phyloP scores from a whole-genome alignment of 768 basidiomycete genomes.

The Tylopilus sp. region DNA sequence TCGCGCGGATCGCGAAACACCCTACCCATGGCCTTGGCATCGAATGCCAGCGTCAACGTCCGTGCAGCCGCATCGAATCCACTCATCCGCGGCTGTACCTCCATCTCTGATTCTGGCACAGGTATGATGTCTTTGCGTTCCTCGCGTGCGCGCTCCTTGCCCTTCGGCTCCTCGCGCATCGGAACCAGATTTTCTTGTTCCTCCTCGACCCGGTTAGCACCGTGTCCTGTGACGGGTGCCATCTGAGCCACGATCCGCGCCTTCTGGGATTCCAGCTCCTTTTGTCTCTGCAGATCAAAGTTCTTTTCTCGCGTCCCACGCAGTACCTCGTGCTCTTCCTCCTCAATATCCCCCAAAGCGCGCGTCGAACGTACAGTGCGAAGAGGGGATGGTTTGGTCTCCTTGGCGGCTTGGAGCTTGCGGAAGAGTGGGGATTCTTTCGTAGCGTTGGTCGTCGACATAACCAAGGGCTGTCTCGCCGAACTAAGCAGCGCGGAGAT shows the following conservation, averaged over 20 bases:
- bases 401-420: slow-evolving; percentile 55
- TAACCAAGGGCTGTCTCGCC: slow-evolving; percentile 82
- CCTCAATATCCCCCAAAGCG: slow-evolving; percentile 46
- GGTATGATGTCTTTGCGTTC: slow-evolving; percentile 18
- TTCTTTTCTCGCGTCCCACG: slow-evolving; percentile 39
- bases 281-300: slow-evolving; percentile 45
- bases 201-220: slow-evolving; percentile 31
- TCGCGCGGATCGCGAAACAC: slow-evolving; percentile 66
- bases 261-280: slow-evolving; percentile 88
- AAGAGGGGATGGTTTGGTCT: slow-evolving; percentile 51
- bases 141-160: slow-evolving; percentile 29
- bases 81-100: slow-evolving; percentile 36
- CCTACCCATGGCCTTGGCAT: slow-evolving; percentile 57
- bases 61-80: slow-evolving; percentile 67
- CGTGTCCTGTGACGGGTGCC: slow-evolving; percentile 49
- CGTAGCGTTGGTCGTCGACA: slow-evolving; percentile 47
- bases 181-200: slow-evolving; percentile 36
- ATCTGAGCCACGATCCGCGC: slow-evolving; percentile 93
- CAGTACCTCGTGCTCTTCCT: slow-evolving; percentile 39
- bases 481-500: slow-evolving; percentile 89
- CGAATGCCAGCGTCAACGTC: slow-evolving; percentile 58
- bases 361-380: slow-evolving; percentile 39
- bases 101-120: slow-evolving; percentile 18
- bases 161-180: slow-evolving; percentile 28
- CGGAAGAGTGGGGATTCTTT: slow-evolving; percentile 39